Conservation (phyloP, 495 filamentous ascomycete genomes). For the Trichoderma asperelloides region DNA sequence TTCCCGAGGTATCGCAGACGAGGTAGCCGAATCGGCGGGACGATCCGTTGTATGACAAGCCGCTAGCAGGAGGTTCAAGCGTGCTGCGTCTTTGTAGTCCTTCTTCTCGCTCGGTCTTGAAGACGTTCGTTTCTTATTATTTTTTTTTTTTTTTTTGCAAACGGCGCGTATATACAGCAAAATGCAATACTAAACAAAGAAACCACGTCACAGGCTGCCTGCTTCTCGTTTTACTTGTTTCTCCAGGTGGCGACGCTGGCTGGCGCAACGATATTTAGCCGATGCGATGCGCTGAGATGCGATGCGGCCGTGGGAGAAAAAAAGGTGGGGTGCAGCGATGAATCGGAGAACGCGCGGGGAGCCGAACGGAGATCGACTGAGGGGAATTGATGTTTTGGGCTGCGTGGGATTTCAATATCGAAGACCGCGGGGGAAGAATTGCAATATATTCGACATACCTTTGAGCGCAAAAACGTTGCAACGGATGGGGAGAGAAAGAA, state of each 20-base stretch:
- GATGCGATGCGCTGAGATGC: constrained; percentile 1
- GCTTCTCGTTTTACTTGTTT: background rate
- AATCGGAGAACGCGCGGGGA: constrained; percentile 6
- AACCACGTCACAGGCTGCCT: background rate
- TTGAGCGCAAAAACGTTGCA: background rate
- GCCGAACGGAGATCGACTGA: constrained; percentile 5
- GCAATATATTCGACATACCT: background rate
- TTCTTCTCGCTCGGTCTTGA: background rate
- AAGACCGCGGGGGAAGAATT: background rate
- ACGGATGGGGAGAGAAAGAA: background rate
- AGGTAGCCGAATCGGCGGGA: too few relatives aligned
- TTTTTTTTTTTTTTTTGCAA: background rate
- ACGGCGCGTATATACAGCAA: background rate
- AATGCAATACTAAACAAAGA: background rate
- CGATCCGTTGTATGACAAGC: background rate
- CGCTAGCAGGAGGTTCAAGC: background rate
- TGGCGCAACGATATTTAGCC: background rate
- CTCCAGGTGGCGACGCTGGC: background rate
- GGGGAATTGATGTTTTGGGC: background rate
- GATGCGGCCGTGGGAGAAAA: too few relatives aligned
- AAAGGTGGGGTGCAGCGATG: background rate
- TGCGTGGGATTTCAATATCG: background rate
- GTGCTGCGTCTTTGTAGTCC: background rate
- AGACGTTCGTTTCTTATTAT: background rate
- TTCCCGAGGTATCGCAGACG: too few relatives aligned